These are phyloP conservation scores for Graphilbum fragrans DNA, from an alignment of 2,329 filamentous ascomycete species.

Conservation along the genomic window DNA sequence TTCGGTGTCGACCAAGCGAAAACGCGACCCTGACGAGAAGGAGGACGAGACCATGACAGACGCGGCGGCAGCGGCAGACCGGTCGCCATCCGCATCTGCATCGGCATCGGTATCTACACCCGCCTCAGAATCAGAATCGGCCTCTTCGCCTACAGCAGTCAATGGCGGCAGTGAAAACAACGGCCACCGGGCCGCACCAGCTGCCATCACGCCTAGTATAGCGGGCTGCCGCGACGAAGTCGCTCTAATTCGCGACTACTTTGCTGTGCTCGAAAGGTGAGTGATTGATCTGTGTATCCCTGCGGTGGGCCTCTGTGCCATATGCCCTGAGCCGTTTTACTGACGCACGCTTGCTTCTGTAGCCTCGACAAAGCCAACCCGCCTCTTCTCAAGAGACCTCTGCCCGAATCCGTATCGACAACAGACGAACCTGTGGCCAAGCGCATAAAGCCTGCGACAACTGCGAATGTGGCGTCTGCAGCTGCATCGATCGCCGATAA, in stretches of 20 bases:
- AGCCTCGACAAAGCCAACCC: slow-evolving; percentile 40
- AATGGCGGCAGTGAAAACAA: slow-evolving; percentile 16
- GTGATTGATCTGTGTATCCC: too few relatives aligned
- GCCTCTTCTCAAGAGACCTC: slow-evolving; percentile 41
- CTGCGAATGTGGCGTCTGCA: slow-evolving; percentile 8
- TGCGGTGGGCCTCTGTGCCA: too few relatives aligned
- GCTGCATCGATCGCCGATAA: slow-evolving; percentile 36
- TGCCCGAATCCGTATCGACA: slow-evolving; percentile 26
- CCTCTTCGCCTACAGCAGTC: background rate
- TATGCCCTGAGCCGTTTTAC: background rate
- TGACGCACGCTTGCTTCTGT: slow-evolving; percentile 14
- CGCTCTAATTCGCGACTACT: slow-evolving; percentile 26
- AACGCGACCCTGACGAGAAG: slow-evolving; percentile 40
- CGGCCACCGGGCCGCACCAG: slow-evolving; percentile 11
- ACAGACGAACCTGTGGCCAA: slow-evolving; percentile 44
- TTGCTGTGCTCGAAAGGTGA: slow-evolving; percentile 30
- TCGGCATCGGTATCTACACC: background rate
- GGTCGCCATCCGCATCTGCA: background rate
- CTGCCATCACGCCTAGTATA: slow-evolving; percentile 10
- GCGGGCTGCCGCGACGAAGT: slow-evolving; percentile 17
- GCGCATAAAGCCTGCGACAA: slow-evolving; percentile 43
- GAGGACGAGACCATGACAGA: slow-evolving; percentile 9
- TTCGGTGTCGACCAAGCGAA: slow-evolving; percentile 34
- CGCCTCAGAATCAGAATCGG: background rate
- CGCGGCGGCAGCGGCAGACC: background rate